Conservation (phyloP, 73 alveolate species). For the Paraurostyla sp. region DNA sequence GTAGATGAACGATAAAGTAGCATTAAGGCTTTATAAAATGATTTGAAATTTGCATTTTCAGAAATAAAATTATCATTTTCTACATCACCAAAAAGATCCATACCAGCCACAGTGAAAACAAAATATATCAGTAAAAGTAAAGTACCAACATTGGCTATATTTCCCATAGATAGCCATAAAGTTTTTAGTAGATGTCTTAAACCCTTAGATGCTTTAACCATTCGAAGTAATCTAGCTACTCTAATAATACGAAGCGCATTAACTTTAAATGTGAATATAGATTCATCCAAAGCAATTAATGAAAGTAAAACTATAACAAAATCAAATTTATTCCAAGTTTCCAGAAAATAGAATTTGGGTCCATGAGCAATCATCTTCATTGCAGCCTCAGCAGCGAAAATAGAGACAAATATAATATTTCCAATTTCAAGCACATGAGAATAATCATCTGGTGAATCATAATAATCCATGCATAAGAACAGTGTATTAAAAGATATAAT, state of each 20-base stretch:
- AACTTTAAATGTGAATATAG: constrained; percentile 62
- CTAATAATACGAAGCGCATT: constrained; percentile 80
- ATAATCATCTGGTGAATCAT: neutral
- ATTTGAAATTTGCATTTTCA: constrained; percentile 70
- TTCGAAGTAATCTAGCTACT: constrained; percentile 78
- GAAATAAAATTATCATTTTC: constrained; percentile 60
- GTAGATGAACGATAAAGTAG: constrained; percentile 63
- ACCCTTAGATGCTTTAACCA: constrained; percentile 79
- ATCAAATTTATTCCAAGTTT: constrained; percentile 81
- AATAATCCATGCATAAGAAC: constrained; percentile 51
- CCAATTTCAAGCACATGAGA: neutral
- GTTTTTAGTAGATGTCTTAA: constrained; percentile 77
- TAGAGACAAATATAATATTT: constrained; percentile 45
- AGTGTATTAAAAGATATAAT: constrained; percentile 51
- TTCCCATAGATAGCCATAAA: constrained; percentile 75
- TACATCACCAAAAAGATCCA: constrained; percentile 69
- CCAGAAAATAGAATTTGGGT: constrained; percentile 59
- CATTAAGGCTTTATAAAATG: constrained; percentile 62
- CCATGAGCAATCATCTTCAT: constrained; percentile 73
- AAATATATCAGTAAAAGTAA: constrained; percentile 66
- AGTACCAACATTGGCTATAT: constrained; percentile 66
- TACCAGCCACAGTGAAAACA: constrained; percentile 76
- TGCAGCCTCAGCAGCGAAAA: constrained; percentile 72
- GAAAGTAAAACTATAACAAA: constrained; percentile 68
- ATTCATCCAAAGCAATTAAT: constrained; percentile 59